These are phyloP conservation scores for Leccinum incarnatum DNA, from an alignment of 768 basidiomycete genomes.

Conservation along the genomic window DNA sequence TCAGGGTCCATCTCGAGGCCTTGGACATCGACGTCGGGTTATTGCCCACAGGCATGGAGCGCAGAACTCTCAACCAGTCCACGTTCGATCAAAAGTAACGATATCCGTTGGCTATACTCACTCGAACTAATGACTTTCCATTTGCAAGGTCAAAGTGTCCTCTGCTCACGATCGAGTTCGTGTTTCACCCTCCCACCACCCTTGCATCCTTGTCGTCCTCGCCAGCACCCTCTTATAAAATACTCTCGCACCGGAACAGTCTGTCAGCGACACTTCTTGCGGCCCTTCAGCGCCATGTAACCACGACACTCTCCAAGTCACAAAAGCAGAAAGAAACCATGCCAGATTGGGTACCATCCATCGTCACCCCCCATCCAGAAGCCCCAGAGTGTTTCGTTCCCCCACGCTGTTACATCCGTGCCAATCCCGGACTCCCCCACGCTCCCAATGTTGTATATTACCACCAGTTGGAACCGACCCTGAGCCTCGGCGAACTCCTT, in stretches of 20 bases:
- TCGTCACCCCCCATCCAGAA: conserved; percentile 52
- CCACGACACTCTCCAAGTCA: conserved; percentile 17
- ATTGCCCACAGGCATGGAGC: conserved; percentile 81
- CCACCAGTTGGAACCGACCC: conserved; percentile 53
- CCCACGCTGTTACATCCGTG: conserved; percentile 61
- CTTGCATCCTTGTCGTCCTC: conserved; percentile 38
- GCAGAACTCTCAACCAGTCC: conserved; percentile 74
- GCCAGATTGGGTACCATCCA: conserved; percentile 55
- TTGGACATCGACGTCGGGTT: conserved; percentile 73
- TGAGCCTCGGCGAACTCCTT: conserved; percentile 48
- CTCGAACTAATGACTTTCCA: conserved; percentile 13
- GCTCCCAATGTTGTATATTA: conserved; percentile 39
- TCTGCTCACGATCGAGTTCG: conserved; percentile 71
- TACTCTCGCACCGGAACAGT: conserved; percentile 65
- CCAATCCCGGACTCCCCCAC: conserved; percentile 33
- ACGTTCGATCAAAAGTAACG: conserved; percentile 78
- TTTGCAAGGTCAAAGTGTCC: conserved; percentile 59
- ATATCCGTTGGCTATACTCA: conserved; percentile 16
- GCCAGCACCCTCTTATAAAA: conserved; percentile 40
- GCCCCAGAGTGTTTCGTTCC: conserved; percentile 53
- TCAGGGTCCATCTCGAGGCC: conserved; percentile 66
- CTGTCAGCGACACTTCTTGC: conserved; percentile 47
- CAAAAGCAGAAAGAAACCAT: conserved; percentile 47
- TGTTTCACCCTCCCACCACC: conserved; percentile 56
- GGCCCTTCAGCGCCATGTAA: conserved; percentile 47